A percentile compares a stretch with the other conserved stretches of the same genome.
These are phyloP conservation scores for Plasmodium sp. DNA, from an alignment of 169 alveolate species.

Conservation along the genomic window DNA sequence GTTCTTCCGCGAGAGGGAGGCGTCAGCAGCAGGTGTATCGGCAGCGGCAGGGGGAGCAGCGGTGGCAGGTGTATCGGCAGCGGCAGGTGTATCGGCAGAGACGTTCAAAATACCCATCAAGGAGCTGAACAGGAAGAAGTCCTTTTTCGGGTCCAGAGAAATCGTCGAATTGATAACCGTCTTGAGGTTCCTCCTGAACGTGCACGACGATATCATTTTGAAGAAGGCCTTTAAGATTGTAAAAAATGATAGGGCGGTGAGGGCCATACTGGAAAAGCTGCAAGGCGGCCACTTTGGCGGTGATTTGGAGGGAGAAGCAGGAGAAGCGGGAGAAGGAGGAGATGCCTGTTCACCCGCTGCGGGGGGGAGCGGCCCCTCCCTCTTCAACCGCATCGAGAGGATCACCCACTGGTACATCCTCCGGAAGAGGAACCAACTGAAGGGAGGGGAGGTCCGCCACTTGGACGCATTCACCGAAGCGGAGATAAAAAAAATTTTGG, in stretches of 20 bases:
- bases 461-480: constrained; percentile 17
- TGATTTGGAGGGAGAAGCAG: too few species aligned
- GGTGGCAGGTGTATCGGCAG: neutral
- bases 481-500: constrained; percentile 30
- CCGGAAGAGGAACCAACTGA: neutral
- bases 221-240: constrained; percentile 46
- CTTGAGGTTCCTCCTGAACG: constrained; percentile 31
- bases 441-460: neutral
- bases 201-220: constrained; percentile 44
- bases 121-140: constrained; percentile 42
- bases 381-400: neutral
- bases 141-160: constrained; percentile 61
- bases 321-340: too few species aligned
- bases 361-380: neutral
- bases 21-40: neutral
- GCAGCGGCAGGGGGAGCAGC: too few species aligned
- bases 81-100: neutral
- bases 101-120: constrained; percentile 40
- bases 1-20: neutral
- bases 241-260: constrained; percentile 10
- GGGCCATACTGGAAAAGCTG: constrained; percentile 2
- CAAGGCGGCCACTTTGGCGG: neutral
- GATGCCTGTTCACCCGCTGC: neutral
- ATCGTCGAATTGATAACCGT: constrained; percentile 36
- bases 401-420: constrained; percentile 8